phyloP scores from a whole-genome alignment of 73 alveolate species.

The Tetrahymena elliotti region DNA sequence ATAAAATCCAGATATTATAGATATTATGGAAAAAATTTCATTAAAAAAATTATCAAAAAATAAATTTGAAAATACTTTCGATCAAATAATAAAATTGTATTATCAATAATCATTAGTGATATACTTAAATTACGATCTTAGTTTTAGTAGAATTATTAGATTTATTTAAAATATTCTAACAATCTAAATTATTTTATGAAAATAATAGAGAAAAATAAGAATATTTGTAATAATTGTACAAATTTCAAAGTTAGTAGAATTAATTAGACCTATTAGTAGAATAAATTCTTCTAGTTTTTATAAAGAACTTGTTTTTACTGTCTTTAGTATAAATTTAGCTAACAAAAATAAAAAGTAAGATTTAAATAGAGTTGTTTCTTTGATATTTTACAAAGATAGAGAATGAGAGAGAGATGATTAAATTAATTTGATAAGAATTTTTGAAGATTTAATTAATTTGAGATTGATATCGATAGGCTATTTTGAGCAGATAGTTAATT shows the following conservation, averaged over 20 bases:
- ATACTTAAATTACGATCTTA: too few relatives aligned
- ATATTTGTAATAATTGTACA: too few relatives aligned
- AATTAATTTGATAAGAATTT: background rate
- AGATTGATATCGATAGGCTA: background rate
- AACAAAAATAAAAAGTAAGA: background rate
- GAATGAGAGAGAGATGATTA: background rate
- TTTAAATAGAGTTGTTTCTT: background rate
- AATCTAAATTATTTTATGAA: too few relatives aligned
- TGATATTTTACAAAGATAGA: background rate
- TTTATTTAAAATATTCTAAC: too few relatives aligned
- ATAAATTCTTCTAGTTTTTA: background rate
- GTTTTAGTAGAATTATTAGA: too few relatives aligned
- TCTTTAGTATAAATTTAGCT: background rate
- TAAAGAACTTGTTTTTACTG: background rate
- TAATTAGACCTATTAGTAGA: background rate
- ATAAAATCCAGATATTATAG: background rate
- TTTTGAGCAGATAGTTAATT: background rate
- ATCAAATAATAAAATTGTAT: too few relatives aligned
- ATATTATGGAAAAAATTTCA: background rate
- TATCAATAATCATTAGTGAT: too few relatives aligned
- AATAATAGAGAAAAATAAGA: too few relatives aligned
- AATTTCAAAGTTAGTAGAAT: too few relatives aligned
- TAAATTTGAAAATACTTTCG: background rate
- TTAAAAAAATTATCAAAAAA: background rate
- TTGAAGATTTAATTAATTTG: background rate